These are phyloP conservation scores for Bondarzewia mesenterica DNA, from an alignment of 1,284 basidiomycete species.

Conservation along the genomic window DNA sequence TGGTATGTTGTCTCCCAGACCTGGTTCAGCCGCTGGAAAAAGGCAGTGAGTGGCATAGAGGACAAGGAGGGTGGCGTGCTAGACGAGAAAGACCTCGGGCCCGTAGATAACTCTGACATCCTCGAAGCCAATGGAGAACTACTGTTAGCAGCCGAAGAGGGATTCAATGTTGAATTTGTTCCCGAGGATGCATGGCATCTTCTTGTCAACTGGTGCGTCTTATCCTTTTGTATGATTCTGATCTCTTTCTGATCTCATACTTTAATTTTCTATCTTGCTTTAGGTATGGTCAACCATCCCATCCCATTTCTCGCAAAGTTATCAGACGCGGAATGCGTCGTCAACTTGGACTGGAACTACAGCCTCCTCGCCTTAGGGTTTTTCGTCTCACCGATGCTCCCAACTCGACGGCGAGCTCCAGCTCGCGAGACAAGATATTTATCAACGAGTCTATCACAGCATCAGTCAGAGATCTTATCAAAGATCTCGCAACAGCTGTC, in stretches of 20 bases:
- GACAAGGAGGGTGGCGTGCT: constrained; percentile 56
- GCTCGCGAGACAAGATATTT: constrained; percentile 42
- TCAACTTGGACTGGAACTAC: constrained; percentile 65
- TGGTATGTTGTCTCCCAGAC: constrained; percentile 70
- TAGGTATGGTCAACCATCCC: constrained; percentile 64
- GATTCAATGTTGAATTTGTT: constrained; percentile 73
- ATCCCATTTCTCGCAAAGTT: constrained; percentile 58
- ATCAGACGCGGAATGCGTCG: constrained; percentile 49
- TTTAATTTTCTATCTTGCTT: not conserved
- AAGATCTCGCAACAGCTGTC: constrained; percentile 24
- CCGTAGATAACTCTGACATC: constrained; percentile 67
- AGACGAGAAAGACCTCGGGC: constrained; percentile 55
- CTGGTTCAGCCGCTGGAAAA: constrained; percentile 74
- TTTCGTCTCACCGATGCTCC: constrained; percentile 32
- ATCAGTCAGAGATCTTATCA: constrained; percentile 29
- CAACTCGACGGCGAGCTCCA: constrained; percentile 16
- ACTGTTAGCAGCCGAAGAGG: constrained; percentile 44
- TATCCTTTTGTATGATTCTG: not conserved
- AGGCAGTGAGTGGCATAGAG: constrained; percentile 55
- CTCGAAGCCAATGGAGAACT: constrained; percentile 48
- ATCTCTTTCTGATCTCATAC: not conserved
- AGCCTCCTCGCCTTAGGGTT: constrained; percentile 64
- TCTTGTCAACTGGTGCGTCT: constrained; percentile 57
- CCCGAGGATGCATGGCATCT: constrained; percentile 67
- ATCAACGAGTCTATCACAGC: constrained; percentile 15